Evolutionary conservation across 2,329 filamentous ascomycete genomes (phyloP), one percentile per base, ranked within the genome.

Genomic region (Phialophora verrucosa): DNA sequence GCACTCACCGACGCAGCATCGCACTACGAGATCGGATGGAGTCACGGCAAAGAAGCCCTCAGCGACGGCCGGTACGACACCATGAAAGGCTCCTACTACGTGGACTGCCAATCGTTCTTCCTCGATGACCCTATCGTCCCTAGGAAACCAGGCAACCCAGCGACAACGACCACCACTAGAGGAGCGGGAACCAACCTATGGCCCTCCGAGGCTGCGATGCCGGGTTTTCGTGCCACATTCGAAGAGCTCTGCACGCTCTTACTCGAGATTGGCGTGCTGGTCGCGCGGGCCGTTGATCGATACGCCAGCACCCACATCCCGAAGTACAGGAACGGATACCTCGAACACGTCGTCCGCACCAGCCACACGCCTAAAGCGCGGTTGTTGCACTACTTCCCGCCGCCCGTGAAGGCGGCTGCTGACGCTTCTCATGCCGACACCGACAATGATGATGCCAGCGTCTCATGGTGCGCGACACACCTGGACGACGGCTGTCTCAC

Each of bases 401-500:
- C 72, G 0, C 50, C 62, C 27, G 42, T 20, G 7, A 29, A 42
- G 3, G 44, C 55, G 4, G 38, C 68, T 2, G 12, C 64, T 20
- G n/a, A 20, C 25, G 42, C 56, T 11, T n/a, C 17, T 49, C 44
- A 11, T 49, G 10, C 44, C 44, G 44, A 49, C 17, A 62, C 68
- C 1, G 62, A 68, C 2, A 27, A 27, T 27, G 27, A 27, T 27
- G 27, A 27, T 27, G 59, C 53, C 0, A 67, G 92, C 66, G 93
- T 97, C 77, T 91, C 96, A 80, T 98, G 95, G 94, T 98, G 94
- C 77, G 91, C 93, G 8, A 83, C 80, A 0, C 81, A 83, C 67
- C 63, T 95, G 62, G 94, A 97, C 77, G 93, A 97, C 73, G 93
- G 95, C 53, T 97, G 94, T 76, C 84, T 98, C 44, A 98, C 95